Base-by-base conservation (phyloP, 192 early-diverging fungal genomes). In the Glomus cerebriforme region DNA sequence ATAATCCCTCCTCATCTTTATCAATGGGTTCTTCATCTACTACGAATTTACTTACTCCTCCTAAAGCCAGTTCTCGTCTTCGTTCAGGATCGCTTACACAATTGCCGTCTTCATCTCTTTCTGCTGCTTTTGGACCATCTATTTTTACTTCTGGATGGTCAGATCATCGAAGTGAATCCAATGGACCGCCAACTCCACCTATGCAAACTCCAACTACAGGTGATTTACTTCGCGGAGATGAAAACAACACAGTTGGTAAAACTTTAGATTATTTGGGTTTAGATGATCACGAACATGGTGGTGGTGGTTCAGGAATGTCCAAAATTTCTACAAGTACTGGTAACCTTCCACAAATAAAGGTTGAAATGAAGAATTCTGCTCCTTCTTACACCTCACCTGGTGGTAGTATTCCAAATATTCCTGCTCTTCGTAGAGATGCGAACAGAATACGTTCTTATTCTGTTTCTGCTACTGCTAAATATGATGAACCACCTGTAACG, bases 201-300 rank as follows among this genome's bases (percentile, higher is more conserved):
- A 83, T 81, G 37, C 84, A 79, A 79, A 84, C 83, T 13, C 83
- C 79, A 32, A 88, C 84, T 59, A 84, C 77, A 59, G 85, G 85
- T 65, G 85, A 85, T 69, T 83, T 85, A 72, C 82, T 85, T 54
- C 81, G 80, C 81, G 85, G 83, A 64, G 87, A 89, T 27, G 90
- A 91, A 60, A 87, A 88, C 78, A 86, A 81, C 34, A 84, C 89
- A 5, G 83, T 92, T 62, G 84, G 88, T 58, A 89, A 89, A 59
- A 93, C 91, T 7, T 79, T 94, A 29, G 91, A 91, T 79, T 88
- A 90, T 79, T 88, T 94, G 37, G 91, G 92, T 31, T 66, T 94
- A 49, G 92, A 94, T 76, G 92, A 92, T 72, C 82, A 80, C 37
- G 81, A 82, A 59, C 82, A 85, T 62, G 68, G 79, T 62, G 73